phyloP scores from a whole-genome alignment of 2,329 filamentous ascomycete genomes.

The Ciborinia camelliae region DNA sequence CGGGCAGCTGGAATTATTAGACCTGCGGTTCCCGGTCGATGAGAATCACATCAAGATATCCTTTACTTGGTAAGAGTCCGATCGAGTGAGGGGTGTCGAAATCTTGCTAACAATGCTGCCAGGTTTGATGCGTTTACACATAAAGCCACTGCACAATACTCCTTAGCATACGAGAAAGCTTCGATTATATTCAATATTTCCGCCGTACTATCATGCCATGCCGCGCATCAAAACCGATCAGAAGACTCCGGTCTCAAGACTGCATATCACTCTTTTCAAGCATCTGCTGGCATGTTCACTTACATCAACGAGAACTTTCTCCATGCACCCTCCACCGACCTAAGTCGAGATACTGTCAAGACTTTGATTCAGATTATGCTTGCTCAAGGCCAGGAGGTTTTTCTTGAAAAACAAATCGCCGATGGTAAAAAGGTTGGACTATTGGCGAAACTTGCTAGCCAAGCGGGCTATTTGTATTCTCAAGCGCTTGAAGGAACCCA shows the following conservation, averaged over 20 bases:
- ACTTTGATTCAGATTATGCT: constrained; percentile 89
- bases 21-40: constrained; percentile 92
- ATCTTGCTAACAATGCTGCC: constrained; percentile 18
- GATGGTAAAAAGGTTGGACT: constrained; percentile 92
- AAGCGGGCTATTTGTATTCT: constrained; percentile 81
- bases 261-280: constrained; percentile 97
- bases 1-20: constrained; percentile 90
- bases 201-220: constrained; percentile 92
- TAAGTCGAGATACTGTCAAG: constrained; percentile 94
- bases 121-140: constrained; percentile 99
- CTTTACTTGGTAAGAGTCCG: constrained; percentile 78
- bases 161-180: constrained; percentile 94
- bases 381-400: constrained; percentile 95
- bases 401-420: constrained; percentile 90
- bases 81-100: not conserved
- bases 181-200: constrained; percentile 99
- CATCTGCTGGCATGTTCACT: constrained; percentile 97
- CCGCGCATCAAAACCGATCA: constrained; percentile 84
- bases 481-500: constrained; percentile 88
- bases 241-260: constrained; percentile 94
- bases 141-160: constrained; percentile 95
- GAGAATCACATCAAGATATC: constrained; percentile 99
- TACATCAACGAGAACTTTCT: constrained; percentile 99
- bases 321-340: constrained; percentile 91
- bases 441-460: constrained; percentile 87